phyloP scores from a whole-genome alignment of 176 grass and related monocot species.

The Cenchrus americanus region DNA sequence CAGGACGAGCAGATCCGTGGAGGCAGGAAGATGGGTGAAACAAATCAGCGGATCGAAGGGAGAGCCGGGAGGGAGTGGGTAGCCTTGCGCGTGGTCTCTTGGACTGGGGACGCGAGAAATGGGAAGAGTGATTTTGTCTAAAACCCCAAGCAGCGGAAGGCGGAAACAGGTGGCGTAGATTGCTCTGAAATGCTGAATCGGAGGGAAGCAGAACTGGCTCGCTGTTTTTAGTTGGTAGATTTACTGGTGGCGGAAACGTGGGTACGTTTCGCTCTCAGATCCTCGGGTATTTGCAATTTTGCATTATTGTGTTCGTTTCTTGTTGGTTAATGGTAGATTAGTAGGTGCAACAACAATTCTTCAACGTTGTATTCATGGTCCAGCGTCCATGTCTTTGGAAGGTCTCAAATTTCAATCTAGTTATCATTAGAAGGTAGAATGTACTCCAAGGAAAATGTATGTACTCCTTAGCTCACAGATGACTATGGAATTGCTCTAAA shows the following conservation, averaged over 20 bases:
- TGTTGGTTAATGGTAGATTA: neutral
- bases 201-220: neutral
- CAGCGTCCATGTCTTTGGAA: too few species aligned
- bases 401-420: too few species aligned
- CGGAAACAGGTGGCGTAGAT: constrained; percentile 46
- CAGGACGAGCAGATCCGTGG: constrained; percentile 28
- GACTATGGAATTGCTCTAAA: too few species aligned
- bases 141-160: constrained; percentile 46
- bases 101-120: constrained; percentile 45
- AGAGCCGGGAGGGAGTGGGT: neutral
- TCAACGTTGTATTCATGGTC: too few species aligned
- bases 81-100: constrained; percentile 16
- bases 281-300: neutral
- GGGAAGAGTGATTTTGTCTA: constrained; percentile 39
- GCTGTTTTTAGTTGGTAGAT: constrained; percentile 33
- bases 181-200: constrained; percentile 9
- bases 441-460: too few species aligned
- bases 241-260: constrained; percentile 44
- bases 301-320: neutral
- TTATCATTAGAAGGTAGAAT: too few species aligned
- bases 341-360: too few species aligned
- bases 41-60: constrained; percentile 34
- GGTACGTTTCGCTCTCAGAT: constrained; percentile 3
- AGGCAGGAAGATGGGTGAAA: neutral
- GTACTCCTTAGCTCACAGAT: too few species aligned